Evolutionary conservation across 2,329 filamentous ascomycete genomes (phyloP), one percentile per base, ranked within the genome.

Genomic region (Trichothecium roseum): DNA sequence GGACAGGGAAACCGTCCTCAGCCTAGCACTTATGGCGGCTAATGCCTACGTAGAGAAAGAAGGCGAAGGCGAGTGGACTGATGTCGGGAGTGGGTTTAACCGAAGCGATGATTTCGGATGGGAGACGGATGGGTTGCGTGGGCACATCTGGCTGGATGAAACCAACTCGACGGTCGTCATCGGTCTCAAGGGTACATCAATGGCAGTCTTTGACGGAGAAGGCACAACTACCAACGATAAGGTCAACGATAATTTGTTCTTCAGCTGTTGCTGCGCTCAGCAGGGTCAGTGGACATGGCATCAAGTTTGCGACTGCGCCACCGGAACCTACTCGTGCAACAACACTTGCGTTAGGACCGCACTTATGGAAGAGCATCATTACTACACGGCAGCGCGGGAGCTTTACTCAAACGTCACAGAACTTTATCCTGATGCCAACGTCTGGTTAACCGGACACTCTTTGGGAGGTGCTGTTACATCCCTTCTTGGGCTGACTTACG

Each of bases 151-250:
- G 60, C 81, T 84, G 13, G 87, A 96, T 50, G 76, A 87, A 48
- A 74, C 63, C 28, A 95, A 96, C 56, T 75, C 75, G 26, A 96
- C 89, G 2, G 71, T 96, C 36, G 78, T 96, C 29, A 91, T 96
- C 44, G 88, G 86, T 5, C 62, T 98, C 38, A 98, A 98, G 61
- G 91, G 89, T 36, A 95, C 88, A 0, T 84, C 81, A 2, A 76
- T 81, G 2, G 89, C 91, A 10, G 79, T 96, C 4, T 96, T 95
- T 53, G 89, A 96, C 55, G 91, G 91, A n/a, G 84, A 89, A 27
- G 89, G 88, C 35, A 96, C 91, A 2, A 96, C 89, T 1, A 94
- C 87, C 18, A 94, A 94, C 47, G 91, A 98, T 63, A 98, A 98
- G 63, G 68, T 88, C 51, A 98, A 96, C 55, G 91, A 98, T 60